These are phyloP conservation scores for Saccharomycopsis malanga DNA, from an alignment of 805 yeast species.

Conservation along the genomic window DNA sequence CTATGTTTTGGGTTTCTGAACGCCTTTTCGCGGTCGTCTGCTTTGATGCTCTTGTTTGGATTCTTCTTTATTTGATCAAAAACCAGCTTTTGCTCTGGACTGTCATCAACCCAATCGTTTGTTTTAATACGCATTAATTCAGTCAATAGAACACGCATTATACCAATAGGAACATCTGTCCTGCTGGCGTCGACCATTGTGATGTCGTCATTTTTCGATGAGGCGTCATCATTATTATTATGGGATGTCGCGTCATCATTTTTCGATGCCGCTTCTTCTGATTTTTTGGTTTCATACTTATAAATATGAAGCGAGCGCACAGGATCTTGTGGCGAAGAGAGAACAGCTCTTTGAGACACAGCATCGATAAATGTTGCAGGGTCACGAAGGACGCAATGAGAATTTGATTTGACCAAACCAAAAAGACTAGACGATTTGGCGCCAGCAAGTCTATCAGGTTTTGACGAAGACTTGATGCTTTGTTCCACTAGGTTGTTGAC, in stretches of 20 bases:
- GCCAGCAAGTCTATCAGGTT: constrained; percentile 22
- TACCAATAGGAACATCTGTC: constrained; percentile 37
- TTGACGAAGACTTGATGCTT: constrained; percentile 5
- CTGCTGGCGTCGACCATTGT: too few species aligned
- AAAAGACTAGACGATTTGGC: constrained; percentile 34
- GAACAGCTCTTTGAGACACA: neutral
- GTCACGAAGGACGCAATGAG: constrained; percentile 40
- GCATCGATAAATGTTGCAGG: constrained; percentile 37
- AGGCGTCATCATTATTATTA: constrained; percentile 5
- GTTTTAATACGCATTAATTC: constrained; percentile 50
- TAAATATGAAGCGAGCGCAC: neutral
- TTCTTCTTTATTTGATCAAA: constrained; percentile 20
- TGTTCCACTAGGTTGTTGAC: constrained; percentile 46
- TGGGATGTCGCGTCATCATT: neutral
- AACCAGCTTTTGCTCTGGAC: constrained; percentile 23
- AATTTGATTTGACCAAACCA: constrained; percentile 41
- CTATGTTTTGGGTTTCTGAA: constrained; percentile 51
- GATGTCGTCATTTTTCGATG: constrained; percentile 19
- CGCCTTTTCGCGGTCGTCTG: constrained; percentile 27
- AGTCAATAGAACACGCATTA: constrained; percentile 53
- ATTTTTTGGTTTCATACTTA: neutral
- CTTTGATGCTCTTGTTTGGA: constrained; percentile 25
- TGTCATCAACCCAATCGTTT: constrained; percentile 29
- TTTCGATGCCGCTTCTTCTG: neutral
- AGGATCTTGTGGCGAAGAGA: neutral